Evolutionary conservation across 2,329 filamentous ascomycete species (phyloP).

Genomic region (Nothopassalora personata): DNA sequence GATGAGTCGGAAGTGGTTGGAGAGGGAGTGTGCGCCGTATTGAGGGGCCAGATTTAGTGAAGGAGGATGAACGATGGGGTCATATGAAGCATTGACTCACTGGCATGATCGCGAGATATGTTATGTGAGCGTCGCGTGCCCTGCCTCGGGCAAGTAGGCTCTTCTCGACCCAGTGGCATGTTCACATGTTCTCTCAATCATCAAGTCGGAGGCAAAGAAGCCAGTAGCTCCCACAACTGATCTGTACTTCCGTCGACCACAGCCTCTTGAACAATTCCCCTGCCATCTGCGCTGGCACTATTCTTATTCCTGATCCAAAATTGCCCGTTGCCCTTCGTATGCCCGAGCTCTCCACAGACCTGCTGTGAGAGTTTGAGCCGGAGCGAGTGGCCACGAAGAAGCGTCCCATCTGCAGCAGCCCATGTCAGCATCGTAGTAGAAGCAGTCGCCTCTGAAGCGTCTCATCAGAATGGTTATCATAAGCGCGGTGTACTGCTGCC

Average conservation of each 20-base stretch:
- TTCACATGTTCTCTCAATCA: too few species aligned
- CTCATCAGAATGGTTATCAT: too few species aligned
- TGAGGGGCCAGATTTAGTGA: conserved; percentile 22
- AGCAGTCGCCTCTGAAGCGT: too few species aligned
- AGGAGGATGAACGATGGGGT: neutral
- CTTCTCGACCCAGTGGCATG: too few species aligned
- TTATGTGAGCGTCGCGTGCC: neutral
- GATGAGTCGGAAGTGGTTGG: conserved; percentile 71
- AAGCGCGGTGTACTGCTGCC: too few species aligned
- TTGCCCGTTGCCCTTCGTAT: neutral
- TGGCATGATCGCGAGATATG: too few species aligned
- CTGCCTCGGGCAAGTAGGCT: neutral
- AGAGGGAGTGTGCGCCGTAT: conserved; percentile 73
- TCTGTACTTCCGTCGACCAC: neutral
- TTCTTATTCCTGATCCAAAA: neutral
- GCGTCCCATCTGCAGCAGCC: too few species aligned
- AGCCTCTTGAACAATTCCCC: neutral
- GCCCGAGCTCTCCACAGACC: neutral
- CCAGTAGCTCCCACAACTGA: neutral
- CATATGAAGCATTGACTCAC: too few species aligned
- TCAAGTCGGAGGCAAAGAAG: neutral
- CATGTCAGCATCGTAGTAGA: too few species aligned
- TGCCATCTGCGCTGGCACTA: neutral
- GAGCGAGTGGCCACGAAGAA: too few species aligned
- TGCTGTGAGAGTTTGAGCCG: too few species aligned